phyloP scores from a whole-genome alignment of 2,329 filamentous ascomycete species.

The Cytospora mali region DNA sequence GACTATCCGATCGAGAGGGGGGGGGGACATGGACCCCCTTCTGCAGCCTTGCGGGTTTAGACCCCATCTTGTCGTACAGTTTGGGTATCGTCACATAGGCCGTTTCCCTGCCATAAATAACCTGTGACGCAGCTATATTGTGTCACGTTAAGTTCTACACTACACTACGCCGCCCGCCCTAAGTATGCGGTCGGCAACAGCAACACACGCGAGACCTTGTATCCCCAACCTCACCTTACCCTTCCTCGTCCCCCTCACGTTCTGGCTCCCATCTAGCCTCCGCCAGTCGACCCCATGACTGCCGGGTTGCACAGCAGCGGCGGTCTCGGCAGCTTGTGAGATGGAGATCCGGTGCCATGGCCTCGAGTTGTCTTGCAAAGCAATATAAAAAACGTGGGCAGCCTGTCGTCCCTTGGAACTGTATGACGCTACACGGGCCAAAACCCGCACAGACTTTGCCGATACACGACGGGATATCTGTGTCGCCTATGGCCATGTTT shows the following conservation, averaged over 20 bases:
- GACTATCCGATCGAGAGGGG: conserved; percentile 13
- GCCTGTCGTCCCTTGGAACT: conserved; percentile 16
- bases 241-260: background rate
- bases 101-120: too few species aligned
- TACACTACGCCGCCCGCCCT: background rate
- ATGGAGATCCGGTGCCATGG: conserved; percentile 13
- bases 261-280: conserved; percentile 1
- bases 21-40: background rate
- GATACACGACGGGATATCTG: background rate
- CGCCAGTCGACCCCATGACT: conserved; percentile 6
- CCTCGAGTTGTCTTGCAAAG: conserved; percentile 15
- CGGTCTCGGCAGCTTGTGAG: background rate
- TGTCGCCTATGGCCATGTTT: background rate
- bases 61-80: conserved; percentile 14
- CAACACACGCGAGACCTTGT: conserved; percentile 11
- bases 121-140: background rate
- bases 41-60: conserved; percentile 12
- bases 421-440: conserved; percentile 16
- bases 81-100: background rate
- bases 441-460: background rate
- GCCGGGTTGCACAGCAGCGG: conserved; percentile 9
- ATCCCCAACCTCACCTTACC: background rate
- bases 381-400: conserved; percentile 28
- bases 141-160: background rate
- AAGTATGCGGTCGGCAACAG: background rate